Conservation (phyloP, 163 green algal genomes). For the Coccomyxa subellipsoidea region DNA sequence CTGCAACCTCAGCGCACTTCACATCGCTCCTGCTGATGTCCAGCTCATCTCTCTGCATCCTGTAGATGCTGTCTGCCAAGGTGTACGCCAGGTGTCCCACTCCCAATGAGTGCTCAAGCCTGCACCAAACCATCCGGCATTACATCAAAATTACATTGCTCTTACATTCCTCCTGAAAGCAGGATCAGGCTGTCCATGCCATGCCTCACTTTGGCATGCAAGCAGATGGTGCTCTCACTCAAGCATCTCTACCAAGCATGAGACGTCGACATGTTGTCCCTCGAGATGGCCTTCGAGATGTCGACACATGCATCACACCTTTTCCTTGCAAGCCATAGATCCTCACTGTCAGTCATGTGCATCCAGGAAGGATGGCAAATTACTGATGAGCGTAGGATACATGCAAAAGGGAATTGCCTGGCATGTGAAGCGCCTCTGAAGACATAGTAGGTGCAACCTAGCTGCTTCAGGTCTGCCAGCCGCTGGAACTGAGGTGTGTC, state of each 20-base stretch:
- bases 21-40: constrained; percentile 41
- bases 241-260: too few species aligned
- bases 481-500: constrained; percentile 85
- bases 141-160: background rate
- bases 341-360: too few species aligned
- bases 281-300: too few species aligned
- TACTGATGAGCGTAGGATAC: background rate
- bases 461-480: constrained; percentile 80
- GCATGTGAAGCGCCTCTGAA: constrained; percentile 53
- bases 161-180: background rate
- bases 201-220: background rate
- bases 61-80: constrained; percentile 34
- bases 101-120: constrained; percentile 76
- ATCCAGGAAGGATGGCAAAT: too few species aligned
- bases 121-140: background rate
- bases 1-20: constrained; percentile 40
- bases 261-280: too few species aligned
- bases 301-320: too few species aligned
- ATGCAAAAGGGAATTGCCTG: constrained; percentile 4
- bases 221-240: too few species aligned
- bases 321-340: too few species aligned
- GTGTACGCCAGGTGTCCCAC: constrained; percentile 55
- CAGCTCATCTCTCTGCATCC: constrained; percentile 36
- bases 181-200: background rate
- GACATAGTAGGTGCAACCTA: constrained; percentile 76